Percentiles rank a stretch among this genome's conserved stretches.
Evolutionary conservation across 1,284 basidiomycete species (phyloP).

Genomic region (Ganoderma meredithae): DNA sequence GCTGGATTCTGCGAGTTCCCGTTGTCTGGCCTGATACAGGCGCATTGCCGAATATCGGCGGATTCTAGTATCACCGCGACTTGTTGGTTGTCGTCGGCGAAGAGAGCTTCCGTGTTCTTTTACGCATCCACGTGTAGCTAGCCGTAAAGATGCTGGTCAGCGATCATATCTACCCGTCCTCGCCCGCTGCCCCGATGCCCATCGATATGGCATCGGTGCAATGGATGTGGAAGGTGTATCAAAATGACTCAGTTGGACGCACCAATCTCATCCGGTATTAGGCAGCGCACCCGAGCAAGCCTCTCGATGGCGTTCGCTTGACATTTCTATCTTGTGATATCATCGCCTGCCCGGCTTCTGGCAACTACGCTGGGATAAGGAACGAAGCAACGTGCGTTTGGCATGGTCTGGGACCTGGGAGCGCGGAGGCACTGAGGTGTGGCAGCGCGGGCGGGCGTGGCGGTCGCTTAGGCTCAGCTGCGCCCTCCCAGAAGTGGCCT

Average conservation of each 20-base stretch:
- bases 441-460: slow-evolving; percentile 19
- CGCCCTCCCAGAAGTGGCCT: slow-evolving; percentile 14
- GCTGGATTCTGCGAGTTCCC: background rate
- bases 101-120: background rate
- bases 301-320: background rate
- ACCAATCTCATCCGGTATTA: background rate
- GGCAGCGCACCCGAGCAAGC: background rate
- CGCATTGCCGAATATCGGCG: background rate
- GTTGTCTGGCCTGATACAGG: background rate
- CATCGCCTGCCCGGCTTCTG: background rate
- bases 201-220: background rate
- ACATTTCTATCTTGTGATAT: background rate
- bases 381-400: slow-evolving; percentile 17
- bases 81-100: background rate
- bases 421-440: slow-evolving; percentile 18
- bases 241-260: background rate
- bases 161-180: background rate
- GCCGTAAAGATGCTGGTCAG: background rate
- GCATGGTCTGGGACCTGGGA: slow-evolving; percentile 27
- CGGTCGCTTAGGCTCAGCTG: slow-evolving; percentile 19
- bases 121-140: background rate
- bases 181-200: background rate
- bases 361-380: background rate
- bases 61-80: background rate
- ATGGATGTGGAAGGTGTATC: no score